Evolutionary conservation across 352 stramenopile genomes (phyloP), one percentile per base, ranked within the genome.

Genomic region (Pythium phragmitis): DNA sequence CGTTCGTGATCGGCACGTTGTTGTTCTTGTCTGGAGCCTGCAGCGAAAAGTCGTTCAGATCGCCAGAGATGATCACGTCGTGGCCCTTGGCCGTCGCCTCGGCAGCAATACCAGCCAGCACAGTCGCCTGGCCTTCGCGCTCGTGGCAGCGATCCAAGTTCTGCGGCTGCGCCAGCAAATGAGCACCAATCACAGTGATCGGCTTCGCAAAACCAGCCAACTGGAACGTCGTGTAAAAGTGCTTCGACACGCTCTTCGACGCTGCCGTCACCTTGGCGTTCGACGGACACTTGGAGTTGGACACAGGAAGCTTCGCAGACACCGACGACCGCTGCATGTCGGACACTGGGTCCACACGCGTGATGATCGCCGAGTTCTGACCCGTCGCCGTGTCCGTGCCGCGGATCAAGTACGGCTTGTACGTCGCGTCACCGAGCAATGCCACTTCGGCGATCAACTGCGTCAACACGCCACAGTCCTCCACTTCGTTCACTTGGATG

Each of bases 131-230:
- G 6, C 57, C 70, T 46, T 77, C 70, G 43, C 70, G 60, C 48
- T 74, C 53, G 26, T 56, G 60, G 55, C 70, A 77, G 14, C 70
- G 65, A n/a, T 36, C 33, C 14, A 58, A 56, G 54, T 65, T 45
- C 17, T 64, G 14, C 23, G 69, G 69, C 9, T 63, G 14, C 6
- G 70, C 70, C 45, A 94, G 51, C 30, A 94, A 71, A 37, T 85
- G 85, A 46, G 85, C 53, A 17, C 67, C 63, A 21, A 77, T 60
- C 26, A 77, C 37, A n/a, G 67, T 72, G 33, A 77, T 57, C 26
- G 65, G 59, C 57, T 75, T 75, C 11, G 63, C 26, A 43, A 67
- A 64, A 13, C 68, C 64, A 12, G 16, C 30, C n/a, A 72, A n/a
- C 5, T 75, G 41, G 49, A 77, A 67, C 47, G 60, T 66, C 52